Evolutionary conservation across 2,329 filamentous ascomycete species (phyloP).

Genomic region (Cordyceps cateniannulata): DNA sequence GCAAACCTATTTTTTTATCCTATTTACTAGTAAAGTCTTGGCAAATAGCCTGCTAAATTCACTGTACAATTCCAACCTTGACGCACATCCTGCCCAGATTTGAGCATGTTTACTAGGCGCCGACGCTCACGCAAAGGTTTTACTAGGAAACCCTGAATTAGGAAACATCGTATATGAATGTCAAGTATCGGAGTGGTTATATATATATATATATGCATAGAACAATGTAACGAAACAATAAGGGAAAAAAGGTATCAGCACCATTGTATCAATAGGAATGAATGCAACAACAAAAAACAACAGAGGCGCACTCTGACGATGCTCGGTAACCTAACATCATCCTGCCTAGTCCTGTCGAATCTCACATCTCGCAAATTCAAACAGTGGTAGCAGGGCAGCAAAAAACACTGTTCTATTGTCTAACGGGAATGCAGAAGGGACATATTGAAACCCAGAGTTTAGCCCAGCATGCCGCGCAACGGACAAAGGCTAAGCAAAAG

Average conservation of each 20-base stretch:
- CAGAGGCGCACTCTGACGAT: background rate
- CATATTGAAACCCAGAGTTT: background rate
- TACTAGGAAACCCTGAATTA: too few relatives aligned
- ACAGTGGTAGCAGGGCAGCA: background rate
- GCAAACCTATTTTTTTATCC: background rate
- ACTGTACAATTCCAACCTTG: background rate
- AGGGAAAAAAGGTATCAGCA: background rate
- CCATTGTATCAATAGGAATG: background rate
- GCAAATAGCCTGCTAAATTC: background rate
- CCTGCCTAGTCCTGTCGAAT: background rate
- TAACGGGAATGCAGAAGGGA: background rate
- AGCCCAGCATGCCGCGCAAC: background rate
- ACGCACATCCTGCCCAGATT: too few relatives aligned
- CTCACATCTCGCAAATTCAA: background rate
- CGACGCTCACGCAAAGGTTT: too few relatives aligned
- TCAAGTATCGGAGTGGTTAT: background rate
- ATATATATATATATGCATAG: background rate
- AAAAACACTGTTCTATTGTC: constrained; percentile 3
- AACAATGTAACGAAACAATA: background rate
- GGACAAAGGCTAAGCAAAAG: background rate
- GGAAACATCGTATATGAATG: background rate
- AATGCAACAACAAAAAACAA: background rate
- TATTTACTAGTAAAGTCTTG: background rate
- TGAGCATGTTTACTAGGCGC: too few relatives aligned
- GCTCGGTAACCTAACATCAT: background rate